A percentile compares a stretch with the other conserved stretches of the same genome.
phyloP scores from a whole-genome alignment of 176 grass and related monocot species.

The Hordeum marinum region DNA sequence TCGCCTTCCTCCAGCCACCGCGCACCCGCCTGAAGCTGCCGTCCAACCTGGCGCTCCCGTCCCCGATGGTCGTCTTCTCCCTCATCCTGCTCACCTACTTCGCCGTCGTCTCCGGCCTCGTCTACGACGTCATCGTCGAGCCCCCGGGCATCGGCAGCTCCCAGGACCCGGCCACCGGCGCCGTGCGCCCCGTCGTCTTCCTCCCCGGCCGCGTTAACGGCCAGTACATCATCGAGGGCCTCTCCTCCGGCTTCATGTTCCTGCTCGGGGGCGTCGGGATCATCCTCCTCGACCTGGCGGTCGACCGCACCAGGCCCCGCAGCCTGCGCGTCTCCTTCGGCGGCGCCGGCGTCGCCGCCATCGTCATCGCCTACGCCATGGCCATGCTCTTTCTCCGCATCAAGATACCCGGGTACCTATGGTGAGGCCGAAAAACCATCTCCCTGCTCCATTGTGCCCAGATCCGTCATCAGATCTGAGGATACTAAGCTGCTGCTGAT shows the following conservation, averaged over 20 bases:
- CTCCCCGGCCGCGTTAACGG: conserved; percentile 81
- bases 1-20: conserved; percentile 77
- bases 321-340: conserved; percentile 80
- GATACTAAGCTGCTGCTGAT: background rate
- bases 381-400: conserved; percentile 93
- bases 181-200: conserved; percentile 90
- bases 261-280: conserved; percentile 79
- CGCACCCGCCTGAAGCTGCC: conserved; percentile 87
- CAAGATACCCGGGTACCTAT: conserved; percentile 83
- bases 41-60: conserved; percentile 71
- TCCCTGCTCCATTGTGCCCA: conserved; percentile 14
- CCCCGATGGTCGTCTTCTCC: conserved; percentile 70
- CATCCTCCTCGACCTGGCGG: conserved; percentile 79
- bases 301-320: conserved; percentile 69
- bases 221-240: conserved; percentile 98
- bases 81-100: conserved; percentile 94
- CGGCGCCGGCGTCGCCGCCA: conserved; percentile 43
- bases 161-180: conserved; percentile 70
- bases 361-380: conserved; percentile 76
- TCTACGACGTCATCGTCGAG: conserved; percentile 94
- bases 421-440: conserved; percentile 43
- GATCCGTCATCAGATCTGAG: conserved; percentile 12
- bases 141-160: conserved; percentile 83
- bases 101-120: conserved; percentile 81
- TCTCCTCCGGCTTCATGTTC: conserved; percentile 99